Conservation (phyloP, 2,329 filamentous ascomycete genomes). For the Thyridium curvatum region DNA sequence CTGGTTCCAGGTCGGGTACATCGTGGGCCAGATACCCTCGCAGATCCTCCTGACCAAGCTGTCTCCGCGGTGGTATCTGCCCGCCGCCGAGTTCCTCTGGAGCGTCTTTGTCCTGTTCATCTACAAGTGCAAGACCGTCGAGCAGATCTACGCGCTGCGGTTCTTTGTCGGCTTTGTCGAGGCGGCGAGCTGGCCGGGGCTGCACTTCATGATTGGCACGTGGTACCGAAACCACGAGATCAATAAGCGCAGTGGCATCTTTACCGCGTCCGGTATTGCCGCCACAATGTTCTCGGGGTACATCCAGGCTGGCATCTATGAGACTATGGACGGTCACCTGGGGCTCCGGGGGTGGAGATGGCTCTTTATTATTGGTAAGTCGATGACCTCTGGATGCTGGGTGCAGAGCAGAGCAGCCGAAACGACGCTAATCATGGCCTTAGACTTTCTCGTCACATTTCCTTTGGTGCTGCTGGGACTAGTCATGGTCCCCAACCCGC, state of each 20-base stretch:
- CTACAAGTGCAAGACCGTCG: constrained; percentile 13
- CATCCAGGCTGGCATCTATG: constrained; percentile 40
- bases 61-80: constrained; percentile 15
- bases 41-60: constrained; percentile 14
- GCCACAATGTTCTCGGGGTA: constrained; percentile 43
- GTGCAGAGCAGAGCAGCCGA: background rate
- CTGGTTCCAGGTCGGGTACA: constrained; percentile 20
- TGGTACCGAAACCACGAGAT: constrained; percentile 23
- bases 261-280: constrained; percentile 38
- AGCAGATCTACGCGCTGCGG: constrained; percentile 17
- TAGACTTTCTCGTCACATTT: constrained; percentile 11
- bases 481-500: constrained; percentile 11
- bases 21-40: constrained; percentile 21
- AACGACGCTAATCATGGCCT: background rate
- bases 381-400: background rate
- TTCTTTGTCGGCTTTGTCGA: constrained; percentile 24
- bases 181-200: constrained; percentile 11
- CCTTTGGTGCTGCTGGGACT: constrained; percentile 10
- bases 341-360: constrained; percentile 38
- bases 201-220: constrained; percentile 19
- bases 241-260: constrained; percentile 40
- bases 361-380: constrained; percentile 39
- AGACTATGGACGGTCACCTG: constrained; percentile 34
- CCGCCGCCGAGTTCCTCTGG: constrained; percentile 16
- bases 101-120: constrained; percentile 19